These are phyloP conservation scores for Candida succiphila DNA, from an alignment of 805 yeast species.

Conservation along the genomic window DNA sequence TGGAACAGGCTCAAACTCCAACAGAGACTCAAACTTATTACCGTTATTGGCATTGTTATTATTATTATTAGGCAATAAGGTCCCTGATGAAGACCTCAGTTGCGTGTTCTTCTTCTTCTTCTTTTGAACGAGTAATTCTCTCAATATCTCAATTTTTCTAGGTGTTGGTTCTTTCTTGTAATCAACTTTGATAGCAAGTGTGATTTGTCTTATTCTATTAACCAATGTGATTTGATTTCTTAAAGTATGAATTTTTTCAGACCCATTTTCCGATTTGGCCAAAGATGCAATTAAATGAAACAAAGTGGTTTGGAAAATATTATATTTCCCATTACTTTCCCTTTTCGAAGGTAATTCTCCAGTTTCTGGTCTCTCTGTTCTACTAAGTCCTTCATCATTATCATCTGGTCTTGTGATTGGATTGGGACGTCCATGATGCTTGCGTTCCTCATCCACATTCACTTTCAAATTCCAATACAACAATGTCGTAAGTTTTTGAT, in stretches of 20 bases:
- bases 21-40: constrained; percentile 15
- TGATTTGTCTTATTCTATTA: constrained; percentile 50
- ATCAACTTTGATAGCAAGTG: constrained; percentile 49
- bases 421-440: not conserved
- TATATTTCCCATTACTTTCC: constrained; percentile 2
- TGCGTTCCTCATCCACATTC: constrained; percentile 59
- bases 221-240: constrained; percentile 59
- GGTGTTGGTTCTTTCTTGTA: constrained; percentile 64
- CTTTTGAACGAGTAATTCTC: constrained; percentile 44
- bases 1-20: constrained; percentile 42
- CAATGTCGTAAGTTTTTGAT: constrained; percentile 63
- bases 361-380: constrained; percentile 6
- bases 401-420: not conserved
- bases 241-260: constrained; percentile 18
- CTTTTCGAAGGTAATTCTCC: not conserved
- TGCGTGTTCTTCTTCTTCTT: constrained; percentile 3
- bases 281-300: constrained; percentile 18
- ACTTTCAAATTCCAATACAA: constrained; percentile 91
- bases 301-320: constrained; percentile 17
- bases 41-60: constrained; percentile 2
- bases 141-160: constrained; percentile 61
- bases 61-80: constrained; percentile 3
- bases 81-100: not conserved
- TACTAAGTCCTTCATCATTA: constrained; percentile 4
- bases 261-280: constrained; percentile 14